Evolutionary conservation across 2,329 filamentous ascomycete genomes (phyloP), one percentile per base, ranked within the genome.

Genomic region (Botryotinia globosa): DNA sequence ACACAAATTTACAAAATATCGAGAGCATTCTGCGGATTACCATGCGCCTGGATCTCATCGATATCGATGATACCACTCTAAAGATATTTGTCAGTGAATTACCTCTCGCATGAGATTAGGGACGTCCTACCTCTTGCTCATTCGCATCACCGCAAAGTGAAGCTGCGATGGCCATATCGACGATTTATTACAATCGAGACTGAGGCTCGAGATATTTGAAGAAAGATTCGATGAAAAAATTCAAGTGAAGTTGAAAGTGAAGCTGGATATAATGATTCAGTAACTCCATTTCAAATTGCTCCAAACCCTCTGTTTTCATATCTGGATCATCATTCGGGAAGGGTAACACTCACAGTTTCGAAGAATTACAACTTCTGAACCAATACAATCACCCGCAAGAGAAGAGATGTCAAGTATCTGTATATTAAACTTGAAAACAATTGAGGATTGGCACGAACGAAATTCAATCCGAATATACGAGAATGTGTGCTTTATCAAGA

Each of bases 31-130:
- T 45, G 54, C 25, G 32, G 65, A 75, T 59, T 81, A 87, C 88
- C 90, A 80, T 92, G 89, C 48, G 87, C 85, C 80, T 91, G 89
- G 45, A 92, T 87, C 62, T 85, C 83, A 74, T 92, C 90, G 73
- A 92, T 89, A 77, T 91, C 89, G 72, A 91, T 83, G 75, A 92
- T 91, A 45, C 71, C 67, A 73, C 77, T 80, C 44, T 59, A 22
- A 54, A 34, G n/a, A 65, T 70, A 45, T 67, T 42, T 67, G 63
- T 67, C 45, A 58, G 37, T 37, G 39, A 37, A 25, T 37, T 22
- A 34, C 18, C 9, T 25, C 14, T 39, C 20, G 18, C 34, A 29
- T 9, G 25, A 22, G 20, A 18, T 12, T 4, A 16, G 48, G 22
- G 12, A 25, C 10, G 56, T 34, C 54, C 37, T 56, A 48, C 61